phyloP scores from a whole-genome alignment of 1,139 yeast species.

The Williopsis jadinii region DNA sequence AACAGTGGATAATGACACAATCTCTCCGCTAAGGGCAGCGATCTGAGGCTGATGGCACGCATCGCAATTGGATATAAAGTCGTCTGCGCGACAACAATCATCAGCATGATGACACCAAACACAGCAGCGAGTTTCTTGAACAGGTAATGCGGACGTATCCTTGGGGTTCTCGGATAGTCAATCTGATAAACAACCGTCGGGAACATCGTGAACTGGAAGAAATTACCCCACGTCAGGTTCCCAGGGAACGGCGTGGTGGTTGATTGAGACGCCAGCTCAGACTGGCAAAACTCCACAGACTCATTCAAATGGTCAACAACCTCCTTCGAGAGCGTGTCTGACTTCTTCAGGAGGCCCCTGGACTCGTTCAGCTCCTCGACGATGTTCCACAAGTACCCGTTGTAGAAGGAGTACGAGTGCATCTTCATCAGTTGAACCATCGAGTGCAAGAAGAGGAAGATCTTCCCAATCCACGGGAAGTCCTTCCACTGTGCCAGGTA shows the following conservation, averaged over 20 bases:
- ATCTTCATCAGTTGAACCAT: conserved; percentile 84
- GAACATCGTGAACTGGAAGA: conserved; percentile 73
- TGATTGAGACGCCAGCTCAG: conserved; percentile 51
- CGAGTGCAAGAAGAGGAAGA: conserved; percentile 75
- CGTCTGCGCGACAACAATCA: conserved; percentile 78
- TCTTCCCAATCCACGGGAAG: conserved; percentile 84
- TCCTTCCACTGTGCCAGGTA: conserved; percentile 43
- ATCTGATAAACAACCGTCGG: conserved; percentile 86
- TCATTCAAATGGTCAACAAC: conserved; percentile 19
- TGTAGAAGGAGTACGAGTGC: conserved; percentile 85
- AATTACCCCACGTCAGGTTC: conserved; percentile 62
- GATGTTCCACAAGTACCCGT: conserved; percentile 78
- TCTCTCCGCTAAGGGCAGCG: conserved; percentile 39
- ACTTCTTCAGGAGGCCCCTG: conserved; percentile 23
- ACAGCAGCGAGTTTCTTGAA: conserved; percentile 68
- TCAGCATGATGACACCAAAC: conserved; percentile 77
- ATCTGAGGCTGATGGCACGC: conserved; percentile 46
- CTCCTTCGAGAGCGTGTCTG: conserved; percentile 13
- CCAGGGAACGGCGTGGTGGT: conserved; percentile 48
- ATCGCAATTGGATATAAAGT: conserved; percentile 71
- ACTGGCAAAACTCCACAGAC: conserved; percentile 56
- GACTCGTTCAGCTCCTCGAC: conserved; percentile 50
- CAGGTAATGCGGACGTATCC: conserved; percentile 65
- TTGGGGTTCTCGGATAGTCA: conserved; percentile 69
- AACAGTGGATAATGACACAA: conserved; percentile 50